Conservation (phyloP, 2,329 filamentous ascomycete genomes). For the Cercospora canescens region DNA sequence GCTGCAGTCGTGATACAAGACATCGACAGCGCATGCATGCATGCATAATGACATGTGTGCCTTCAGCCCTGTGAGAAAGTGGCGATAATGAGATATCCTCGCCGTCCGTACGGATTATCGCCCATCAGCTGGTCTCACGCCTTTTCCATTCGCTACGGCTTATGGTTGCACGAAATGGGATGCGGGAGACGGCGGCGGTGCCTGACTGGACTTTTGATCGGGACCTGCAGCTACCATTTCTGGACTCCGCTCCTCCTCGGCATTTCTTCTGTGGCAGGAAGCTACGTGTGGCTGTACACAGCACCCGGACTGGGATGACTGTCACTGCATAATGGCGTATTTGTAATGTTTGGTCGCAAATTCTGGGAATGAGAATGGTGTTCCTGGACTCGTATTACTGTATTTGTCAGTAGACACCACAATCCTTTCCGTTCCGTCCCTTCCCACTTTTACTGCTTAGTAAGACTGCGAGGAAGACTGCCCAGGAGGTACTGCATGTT, state of each 20-base stretch:
- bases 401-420: neutral
- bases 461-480: no score
- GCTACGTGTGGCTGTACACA: neutral
- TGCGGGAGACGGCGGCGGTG: no score
- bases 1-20: neutral
- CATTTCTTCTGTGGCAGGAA: neutral
- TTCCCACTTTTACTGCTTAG: no score
- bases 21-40: constrained; percentile 3
- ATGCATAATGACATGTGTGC: neutral
- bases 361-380: neutral
- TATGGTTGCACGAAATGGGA: neutral
- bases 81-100: neutral
- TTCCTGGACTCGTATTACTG: neutral
- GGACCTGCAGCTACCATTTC: neutral
- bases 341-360: neutral
- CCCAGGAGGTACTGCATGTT: no score
- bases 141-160: neutral
- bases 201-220: neutral
- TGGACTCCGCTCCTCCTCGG: neutral
- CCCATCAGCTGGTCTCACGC: no score
- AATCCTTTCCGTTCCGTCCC: neutral
- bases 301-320: neutral
- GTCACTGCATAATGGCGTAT: neutral
- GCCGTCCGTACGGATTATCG: no score
- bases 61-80: neutral